Conservation (phyloP, 345 rosid genomes). For the Barbarea vulgaris region DNA sequence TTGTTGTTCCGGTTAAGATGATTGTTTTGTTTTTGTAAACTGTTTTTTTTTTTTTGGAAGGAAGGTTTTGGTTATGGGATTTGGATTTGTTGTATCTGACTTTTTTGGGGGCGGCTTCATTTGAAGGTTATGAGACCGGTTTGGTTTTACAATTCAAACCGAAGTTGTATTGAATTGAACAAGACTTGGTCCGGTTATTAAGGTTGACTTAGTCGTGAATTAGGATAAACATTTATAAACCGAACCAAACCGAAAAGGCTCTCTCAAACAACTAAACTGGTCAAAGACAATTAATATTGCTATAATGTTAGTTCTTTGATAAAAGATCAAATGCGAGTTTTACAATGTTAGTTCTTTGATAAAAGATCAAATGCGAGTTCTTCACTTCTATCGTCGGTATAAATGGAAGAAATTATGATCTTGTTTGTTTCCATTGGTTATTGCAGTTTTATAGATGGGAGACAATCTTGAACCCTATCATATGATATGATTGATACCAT, state of each 20-base stretch:
- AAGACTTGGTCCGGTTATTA: conserved; percentile 20
- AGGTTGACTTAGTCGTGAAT: background rate
- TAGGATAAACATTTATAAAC: background rate
- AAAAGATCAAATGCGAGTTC: background rate
- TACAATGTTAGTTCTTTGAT: background rate
- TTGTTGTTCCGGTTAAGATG: conserved; percentile 48
- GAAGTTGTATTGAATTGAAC: background rate
- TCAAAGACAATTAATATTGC: too few relatives aligned
- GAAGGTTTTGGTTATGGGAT: conserved; percentile 5
- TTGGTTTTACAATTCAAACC: conserved; percentile 20
- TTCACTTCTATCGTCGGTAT: background rate
- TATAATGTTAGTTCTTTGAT: background rate
- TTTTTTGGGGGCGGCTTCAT: background rate
- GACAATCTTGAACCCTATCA: background rate
- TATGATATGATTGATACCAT: background rate
- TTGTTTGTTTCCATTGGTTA: background rate
- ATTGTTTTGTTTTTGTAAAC: background rate
- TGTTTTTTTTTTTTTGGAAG: background rate
- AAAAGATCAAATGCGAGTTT: background rate
- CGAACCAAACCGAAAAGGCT: background rate
- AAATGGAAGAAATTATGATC: background rate
- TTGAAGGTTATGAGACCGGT: conserved; percentile 15
- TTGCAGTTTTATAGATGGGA: background rate
- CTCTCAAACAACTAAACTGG: background rate
- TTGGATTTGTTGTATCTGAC: conserved; percentile 15